Evolutionary conservation across 2,329 filamentous ascomycete genomes (phyloP), one percentile per base, ranked within the genome.

Genomic region (Nigrograna mackinnonii): DNA sequence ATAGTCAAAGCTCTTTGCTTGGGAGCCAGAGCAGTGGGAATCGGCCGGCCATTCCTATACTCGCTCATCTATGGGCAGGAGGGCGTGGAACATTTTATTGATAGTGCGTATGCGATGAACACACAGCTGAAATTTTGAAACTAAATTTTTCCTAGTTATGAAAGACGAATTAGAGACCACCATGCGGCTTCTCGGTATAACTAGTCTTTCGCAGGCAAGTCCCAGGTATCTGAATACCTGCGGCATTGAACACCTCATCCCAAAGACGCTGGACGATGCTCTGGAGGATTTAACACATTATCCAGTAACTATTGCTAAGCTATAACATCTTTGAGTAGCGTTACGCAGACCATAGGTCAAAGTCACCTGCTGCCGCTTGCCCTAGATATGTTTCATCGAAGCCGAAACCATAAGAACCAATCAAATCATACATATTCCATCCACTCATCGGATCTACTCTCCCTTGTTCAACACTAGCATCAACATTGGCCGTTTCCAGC

Each of bases 1-100:
- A 79, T 87, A 3, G 74, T 88, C 52, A 87, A 87, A 61, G 83
- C 82, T 0, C 56, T 87, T 9, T 84, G 82, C 39, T 67, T 87
- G 0, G 85, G 85, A 0, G 84, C 83, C 0, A 83, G 71, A 39
- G 83, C 79, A 0, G 84, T 73, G 0, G 83, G 83, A 0, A 67
- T 88, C 7, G 85, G 84, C 0, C 69, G 84, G 14, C 80, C 80
- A 0, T 79, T 84, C 40, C 50, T 86, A 31, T 86, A 77, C 54
- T 77, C 78, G 2, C 55, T 85, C 45, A 79, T 77, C 13, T 87
- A 86, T 52, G 84, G 84, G 1, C 72, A 73, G 44, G 70, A 69
- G 49, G 74, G 83, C 17, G 65, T 71, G 11, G 69, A 76, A 66
- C 50, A 55, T 35, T 48, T 55, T 13, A 55, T 53, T 11, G 47